A percentile compares a stretch with the other conserved stretches of the same genome.
Evolutionary conservation across 805 yeast genomes (phyloP).

Genomic region (Candida ipomoeae): DNA sequence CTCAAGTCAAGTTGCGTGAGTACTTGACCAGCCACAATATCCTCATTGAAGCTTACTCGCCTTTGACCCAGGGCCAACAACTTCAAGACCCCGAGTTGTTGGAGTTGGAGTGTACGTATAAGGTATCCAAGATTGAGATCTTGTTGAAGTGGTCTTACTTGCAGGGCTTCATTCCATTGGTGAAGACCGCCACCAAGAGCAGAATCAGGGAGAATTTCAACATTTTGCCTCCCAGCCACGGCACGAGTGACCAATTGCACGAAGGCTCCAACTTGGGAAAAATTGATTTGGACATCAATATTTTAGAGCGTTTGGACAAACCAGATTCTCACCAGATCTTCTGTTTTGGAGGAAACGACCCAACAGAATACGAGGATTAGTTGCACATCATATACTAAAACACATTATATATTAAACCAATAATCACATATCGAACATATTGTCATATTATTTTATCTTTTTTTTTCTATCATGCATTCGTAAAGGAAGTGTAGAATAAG

Average conservation of each 20-base stretch:
- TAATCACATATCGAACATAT: neutral
- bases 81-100: constrained; percentile 51
- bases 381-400: neutral
- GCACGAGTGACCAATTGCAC: constrained; percentile 22
- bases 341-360: constrained; percentile 34
- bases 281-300: constrained; percentile 37
- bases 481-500: too few species aligned
- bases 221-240: constrained; percentile 37
- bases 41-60: constrained; percentile 72
- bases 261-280: constrained; percentile 29
- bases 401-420: too few species aligned
- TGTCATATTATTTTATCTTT: neutral
- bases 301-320: constrained; percentile 32
- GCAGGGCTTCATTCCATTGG: constrained; percentile 68
- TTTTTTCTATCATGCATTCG: too few species aligned
- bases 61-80: constrained; percentile 63
- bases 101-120: constrained; percentile 46
- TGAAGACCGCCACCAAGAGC: constrained; percentile 53
- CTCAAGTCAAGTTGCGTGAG: constrained; percentile 58
- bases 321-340: constrained; percentile 34
- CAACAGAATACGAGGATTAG: constrained; percentile 12
- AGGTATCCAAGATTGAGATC: constrained; percentile 56
- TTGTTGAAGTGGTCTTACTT: constrained; percentile 69
- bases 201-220: constrained; percentile 55
- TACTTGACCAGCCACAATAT: constrained; percentile 55